Percentiles rank a stretch among this genome's conserved stretches.
phyloP scores from a whole-genome alignment of 2,329 filamentous ascomycete genomes.

The Triangularia verruculosa region DNA sequence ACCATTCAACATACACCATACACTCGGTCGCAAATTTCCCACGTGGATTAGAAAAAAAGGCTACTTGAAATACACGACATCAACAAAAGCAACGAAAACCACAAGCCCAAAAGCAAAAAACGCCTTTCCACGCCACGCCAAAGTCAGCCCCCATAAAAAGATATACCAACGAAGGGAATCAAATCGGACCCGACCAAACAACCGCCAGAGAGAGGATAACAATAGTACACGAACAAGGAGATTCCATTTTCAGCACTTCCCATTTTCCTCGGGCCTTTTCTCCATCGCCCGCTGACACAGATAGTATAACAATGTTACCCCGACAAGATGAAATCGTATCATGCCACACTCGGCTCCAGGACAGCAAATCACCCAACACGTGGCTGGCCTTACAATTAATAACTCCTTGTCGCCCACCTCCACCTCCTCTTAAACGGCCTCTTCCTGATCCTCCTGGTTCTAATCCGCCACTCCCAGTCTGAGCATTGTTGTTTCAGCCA shows the following conservation, averaged over 20 bases:
- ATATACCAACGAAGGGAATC: not conserved
- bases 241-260: not conserved
- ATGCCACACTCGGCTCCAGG: not conserved
- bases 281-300: not conserved
- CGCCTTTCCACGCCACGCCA: not conserved
- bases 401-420: not conserved
- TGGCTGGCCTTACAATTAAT: not conserved
- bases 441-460: not conserved
- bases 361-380: not conserved
- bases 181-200: not conserved
- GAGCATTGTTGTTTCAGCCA: not conserved
- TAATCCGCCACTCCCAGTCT: not conserved
- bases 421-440: not conserved
- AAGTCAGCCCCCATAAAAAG: not conserved
- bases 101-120: not conserved
- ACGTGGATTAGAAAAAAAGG: no score
- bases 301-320: not conserved
- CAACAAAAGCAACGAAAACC: not conserved
- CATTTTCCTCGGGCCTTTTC: not conserved
- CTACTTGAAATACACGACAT: no score
- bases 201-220: not conserved
- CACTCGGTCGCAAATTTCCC: no score
- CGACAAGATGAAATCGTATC: not conserved
- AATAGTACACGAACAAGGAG: not conserved
- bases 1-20: no score